Conservation (phyloP, 768 basidiomycete species). For the Tricholoma hemisulphureum region DNA sequence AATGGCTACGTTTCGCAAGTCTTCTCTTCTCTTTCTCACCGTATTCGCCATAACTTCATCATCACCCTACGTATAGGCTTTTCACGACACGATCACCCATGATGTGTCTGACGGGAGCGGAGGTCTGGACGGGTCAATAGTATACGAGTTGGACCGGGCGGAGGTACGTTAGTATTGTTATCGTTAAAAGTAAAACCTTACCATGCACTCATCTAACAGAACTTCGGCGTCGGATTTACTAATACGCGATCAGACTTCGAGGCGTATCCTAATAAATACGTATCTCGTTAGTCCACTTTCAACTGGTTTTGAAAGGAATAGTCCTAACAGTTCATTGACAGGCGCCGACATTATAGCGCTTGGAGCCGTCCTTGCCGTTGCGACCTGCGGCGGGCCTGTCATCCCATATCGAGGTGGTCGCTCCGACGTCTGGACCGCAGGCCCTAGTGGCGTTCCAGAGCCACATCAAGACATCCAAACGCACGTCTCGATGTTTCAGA, state of each 20-base stretch:
- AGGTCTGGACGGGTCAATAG: conserved; percentile 51
- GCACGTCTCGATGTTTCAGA: conserved; percentile 39
- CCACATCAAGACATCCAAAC: conserved; percentile 41
- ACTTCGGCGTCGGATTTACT: conserved; percentile 47
- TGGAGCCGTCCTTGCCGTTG: conserved; percentile 35
- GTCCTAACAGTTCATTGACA: conserved; percentile 13
- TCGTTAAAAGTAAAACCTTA: neutral
- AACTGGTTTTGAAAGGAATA: neutral
- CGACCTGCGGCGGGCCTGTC: conserved; percentile 46
- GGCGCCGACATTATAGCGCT: conserved; percentile 47
- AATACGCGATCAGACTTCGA: conserved; percentile 43
- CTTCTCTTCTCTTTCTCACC: neutral
- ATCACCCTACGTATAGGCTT: conserved; percentile 35
- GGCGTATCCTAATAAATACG: conserved; percentile 40
- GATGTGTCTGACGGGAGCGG: conserved; percentile 45
- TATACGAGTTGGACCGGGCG: conserved; percentile 41
- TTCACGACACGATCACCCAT: conserved; percentile 51
- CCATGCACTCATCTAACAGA: conserved; percentile 27
- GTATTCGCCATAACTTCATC: neutral
- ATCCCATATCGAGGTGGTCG: conserved; percentile 44
- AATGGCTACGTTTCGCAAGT: conserved; percentile 41
- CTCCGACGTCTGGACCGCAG: conserved; percentile 38
- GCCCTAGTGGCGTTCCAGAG: conserved; percentile 41
- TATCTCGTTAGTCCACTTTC: conserved; percentile 37
- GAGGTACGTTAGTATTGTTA: conserved; percentile 32